A percentile compares a stretch with the other conserved stretches of the same genome.
Conservation (phyloP, 2,329 filamentous ascomycete genomes). For the Cladosporium colombiae region DNA sequence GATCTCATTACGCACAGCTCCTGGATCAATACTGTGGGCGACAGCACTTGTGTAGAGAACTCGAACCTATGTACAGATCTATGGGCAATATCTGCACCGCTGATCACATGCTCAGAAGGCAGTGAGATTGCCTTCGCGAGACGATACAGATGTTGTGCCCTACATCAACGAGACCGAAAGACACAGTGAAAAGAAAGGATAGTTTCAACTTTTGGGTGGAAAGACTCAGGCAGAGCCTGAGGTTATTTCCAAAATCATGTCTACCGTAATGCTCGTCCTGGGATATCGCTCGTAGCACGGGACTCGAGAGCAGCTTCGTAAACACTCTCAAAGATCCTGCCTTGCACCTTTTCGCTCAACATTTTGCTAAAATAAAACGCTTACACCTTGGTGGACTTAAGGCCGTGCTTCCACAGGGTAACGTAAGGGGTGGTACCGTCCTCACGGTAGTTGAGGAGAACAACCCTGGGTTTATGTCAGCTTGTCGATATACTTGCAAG, state of each 20-base stretch:
- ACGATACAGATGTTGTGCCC: background rate
- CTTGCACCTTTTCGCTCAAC: constrained; percentile 6
- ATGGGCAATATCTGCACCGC: background rate
- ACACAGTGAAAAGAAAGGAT: background rate
- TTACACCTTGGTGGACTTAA: constrained; percentile 89
- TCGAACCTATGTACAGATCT: background rate
- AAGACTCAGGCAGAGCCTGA: constrained; percentile 19
- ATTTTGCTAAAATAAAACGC: constrained; percentile 19
- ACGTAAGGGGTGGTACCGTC: constrained; percentile 90
- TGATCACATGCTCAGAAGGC: background rate
- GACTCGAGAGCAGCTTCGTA: background rate
- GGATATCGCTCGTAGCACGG: constrained; percentile 19
- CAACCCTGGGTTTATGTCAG: constrained; percentile 58
- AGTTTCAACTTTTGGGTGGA: constrained; percentile 11
- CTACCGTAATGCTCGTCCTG: constrained; percentile 20
- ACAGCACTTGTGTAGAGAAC: background rate
- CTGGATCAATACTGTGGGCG: background rate
- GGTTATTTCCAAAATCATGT: constrained; percentile 19
- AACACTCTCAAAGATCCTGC: constrained; percentile 4
- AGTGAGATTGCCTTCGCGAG: background rate
- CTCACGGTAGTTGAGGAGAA: constrained; percentile 96
- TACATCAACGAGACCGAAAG: background rate
- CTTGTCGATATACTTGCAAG: background rate
- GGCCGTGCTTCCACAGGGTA: constrained; percentile 92
- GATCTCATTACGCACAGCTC: background rate